Percentiles rank a stretch among this genome's conserved stretches.
Evolutionary conservation across 805 yeast species (phyloP).

Genomic region (Hanseniaspora meyeri): DNA sequence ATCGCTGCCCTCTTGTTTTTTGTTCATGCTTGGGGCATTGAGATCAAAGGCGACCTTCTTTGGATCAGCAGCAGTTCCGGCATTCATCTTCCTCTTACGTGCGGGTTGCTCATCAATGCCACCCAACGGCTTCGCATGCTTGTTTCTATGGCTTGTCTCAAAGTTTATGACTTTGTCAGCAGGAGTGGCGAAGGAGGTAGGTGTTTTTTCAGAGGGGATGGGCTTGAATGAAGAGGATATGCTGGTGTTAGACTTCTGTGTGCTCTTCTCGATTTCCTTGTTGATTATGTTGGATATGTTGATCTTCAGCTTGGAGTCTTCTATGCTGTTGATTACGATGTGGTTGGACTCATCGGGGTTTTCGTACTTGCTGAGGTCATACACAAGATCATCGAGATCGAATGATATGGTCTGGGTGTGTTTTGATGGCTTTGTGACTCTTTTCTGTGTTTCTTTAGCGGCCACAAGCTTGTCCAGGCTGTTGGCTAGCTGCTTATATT

Average conservation of each 20-base stretch:
- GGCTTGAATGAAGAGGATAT: neutral
- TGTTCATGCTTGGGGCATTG: neutral
- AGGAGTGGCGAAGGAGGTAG: neutral
- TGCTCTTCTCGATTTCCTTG: conserved; percentile 7
- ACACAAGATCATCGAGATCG: neutral
- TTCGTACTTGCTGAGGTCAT: neutral
- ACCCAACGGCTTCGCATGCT: neutral
- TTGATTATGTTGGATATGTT: conserved; percentile 11
- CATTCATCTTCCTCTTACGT: neutral
- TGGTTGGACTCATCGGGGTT: neutral
- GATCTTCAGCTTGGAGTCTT: conserved; percentile 5
- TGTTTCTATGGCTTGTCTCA: neutral
- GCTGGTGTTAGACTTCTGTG: neutral
- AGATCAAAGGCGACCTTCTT: neutral
- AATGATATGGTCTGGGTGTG: neutral
- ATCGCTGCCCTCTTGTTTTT: neutral
- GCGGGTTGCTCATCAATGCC: neutral
- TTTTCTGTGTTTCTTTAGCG: neutral
- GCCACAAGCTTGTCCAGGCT: neutral
- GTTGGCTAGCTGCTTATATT: neutral
- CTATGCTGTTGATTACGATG: conserved; percentile 5
- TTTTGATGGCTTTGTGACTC: neutral
- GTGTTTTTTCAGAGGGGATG: neutral
- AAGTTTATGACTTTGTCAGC: conserved; percentile 4
- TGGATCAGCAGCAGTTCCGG: neutral